Conservation (phyloP, 2,329 filamentous ascomycete species). For the Aspergillus ochraceus region DNA sequence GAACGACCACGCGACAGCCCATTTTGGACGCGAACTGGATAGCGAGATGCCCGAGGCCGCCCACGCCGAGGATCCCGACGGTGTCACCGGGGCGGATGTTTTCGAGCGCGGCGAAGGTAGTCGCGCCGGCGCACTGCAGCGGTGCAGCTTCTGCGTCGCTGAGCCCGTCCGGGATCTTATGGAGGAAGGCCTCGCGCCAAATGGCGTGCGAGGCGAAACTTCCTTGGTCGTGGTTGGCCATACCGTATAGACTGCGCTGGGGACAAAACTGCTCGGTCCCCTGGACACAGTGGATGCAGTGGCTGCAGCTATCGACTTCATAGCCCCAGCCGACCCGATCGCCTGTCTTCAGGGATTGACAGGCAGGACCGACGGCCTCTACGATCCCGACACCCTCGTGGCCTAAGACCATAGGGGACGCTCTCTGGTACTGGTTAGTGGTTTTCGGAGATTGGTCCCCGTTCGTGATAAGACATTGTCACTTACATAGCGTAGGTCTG, state of each 20-base stretch:
- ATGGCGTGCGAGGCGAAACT: conserved; percentile 37
- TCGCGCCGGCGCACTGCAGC: conserved; percentile 40
- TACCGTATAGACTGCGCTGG: conserved; percentile 34
- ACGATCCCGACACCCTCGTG: conserved; percentile 58
- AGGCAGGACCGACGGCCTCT: conserved; percentile 48
- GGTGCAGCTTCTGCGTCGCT: conserved; percentile 29
- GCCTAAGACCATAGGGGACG: conserved; percentile 39
- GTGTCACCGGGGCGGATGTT: conserved; percentile 64
- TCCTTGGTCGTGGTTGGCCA: conserved; percentile 34
- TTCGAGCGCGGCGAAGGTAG: conserved; percentile 57
- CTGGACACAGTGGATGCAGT: conserved; percentile 28
- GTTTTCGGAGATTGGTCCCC: too few relatives aligned
- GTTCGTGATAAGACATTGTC: too few relatives aligned
- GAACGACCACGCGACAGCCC: conserved; percentile 56
- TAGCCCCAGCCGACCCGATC: conserved; percentile 41
- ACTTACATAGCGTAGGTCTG: conserved; percentile 10
- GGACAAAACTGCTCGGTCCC: conserved; percentile 24
- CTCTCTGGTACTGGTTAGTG: background rate
- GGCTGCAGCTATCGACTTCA: conserved; percentile 33
- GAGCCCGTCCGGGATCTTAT: conserved; percentile 31
- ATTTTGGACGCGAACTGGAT: conserved; percentile 68
- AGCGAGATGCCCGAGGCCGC: conserved; percentile 71
- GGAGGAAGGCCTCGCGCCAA: conserved; percentile 40
- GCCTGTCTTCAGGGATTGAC: conserved; percentile 48
- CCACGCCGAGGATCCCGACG: conserved; percentile 69